A percentile compares a stretch with the other conserved stretches of the same genome.
Evolutionary conservation across 192 early-diverging fungal species (phyloP).

Genomic region (Gaertneriomyces semiglobifer): DNA sequence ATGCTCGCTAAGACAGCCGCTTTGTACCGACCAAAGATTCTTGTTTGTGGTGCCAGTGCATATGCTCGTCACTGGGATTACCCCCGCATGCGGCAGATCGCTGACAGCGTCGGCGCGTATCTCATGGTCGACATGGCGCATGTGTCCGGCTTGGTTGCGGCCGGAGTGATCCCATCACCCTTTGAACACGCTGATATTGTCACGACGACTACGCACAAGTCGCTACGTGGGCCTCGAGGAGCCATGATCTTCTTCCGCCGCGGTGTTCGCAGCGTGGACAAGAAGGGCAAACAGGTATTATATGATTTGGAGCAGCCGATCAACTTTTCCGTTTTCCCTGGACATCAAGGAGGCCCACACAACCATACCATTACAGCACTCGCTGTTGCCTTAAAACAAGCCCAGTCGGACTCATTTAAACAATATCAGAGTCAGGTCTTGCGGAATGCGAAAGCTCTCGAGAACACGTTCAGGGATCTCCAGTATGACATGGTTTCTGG

Average conservation of each 20-base stretch:
- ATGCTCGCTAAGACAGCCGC: conserved; percentile 72
- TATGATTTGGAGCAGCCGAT: conserved; percentile 95
- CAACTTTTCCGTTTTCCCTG: conserved; percentile 96
- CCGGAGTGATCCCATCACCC: conserved; percentile 80
- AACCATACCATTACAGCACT: conserved; percentile 98
- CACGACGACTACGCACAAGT: conserved; percentile 99
- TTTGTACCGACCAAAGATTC: conserved; percentile 93
- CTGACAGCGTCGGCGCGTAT: conserved; percentile 78
- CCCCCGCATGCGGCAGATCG: conserved; percentile 76
- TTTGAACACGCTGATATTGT: conserved; percentile 95
- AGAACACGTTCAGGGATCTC: conserved; percentile 64
- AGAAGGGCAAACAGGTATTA: conserved; percentile 82
- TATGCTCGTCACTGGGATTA: conserved; percentile 96
- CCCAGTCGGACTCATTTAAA: conserved; percentile 79
- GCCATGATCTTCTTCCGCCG: conserved; percentile 99
- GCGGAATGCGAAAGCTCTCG: conserved; percentile 85
- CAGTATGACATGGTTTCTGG: conserved; percentile 83
- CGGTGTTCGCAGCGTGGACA: conserved; percentile 79
- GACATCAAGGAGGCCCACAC: conserved; percentile 98
- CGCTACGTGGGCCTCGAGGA: conserved; percentile 94
- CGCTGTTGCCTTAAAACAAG: conserved; percentile 85
- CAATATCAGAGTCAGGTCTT: conserved; percentile 91
- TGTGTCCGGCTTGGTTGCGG: conserved; percentile 85
- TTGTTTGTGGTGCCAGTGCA: conserved; percentile 92
- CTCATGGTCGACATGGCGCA: conserved; percentile 98